Conservation (phyloP, 2,329 filamentous ascomycete genomes). For the Ascochyta lentis region DNA sequence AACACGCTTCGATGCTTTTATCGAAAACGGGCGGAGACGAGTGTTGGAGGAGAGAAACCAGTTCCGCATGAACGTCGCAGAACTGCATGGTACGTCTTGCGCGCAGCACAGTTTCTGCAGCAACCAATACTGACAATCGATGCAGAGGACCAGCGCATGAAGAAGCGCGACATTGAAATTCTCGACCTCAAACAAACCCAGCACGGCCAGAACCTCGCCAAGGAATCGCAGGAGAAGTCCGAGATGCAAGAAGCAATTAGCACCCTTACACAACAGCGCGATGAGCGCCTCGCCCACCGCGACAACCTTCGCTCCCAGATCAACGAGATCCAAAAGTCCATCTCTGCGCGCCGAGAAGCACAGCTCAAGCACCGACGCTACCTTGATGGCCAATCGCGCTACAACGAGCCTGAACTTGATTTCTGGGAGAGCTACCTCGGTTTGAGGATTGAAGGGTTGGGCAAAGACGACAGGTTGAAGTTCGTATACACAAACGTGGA, state of each 20-base stretch:
- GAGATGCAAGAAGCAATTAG: conserved; percentile 68
- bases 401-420: conserved; percentile 90
- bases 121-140: conserved; percentile 9
- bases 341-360: conserved; percentile 72
- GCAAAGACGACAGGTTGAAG: conserved; percentile 81
- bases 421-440: conserved; percentile 96
- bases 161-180: conserved; percentile 86
- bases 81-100: conserved; percentile 75
- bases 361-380: conserved; percentile 75
- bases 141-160: conserved; percentile 88
- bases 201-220: conserved; percentile 75
- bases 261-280: conserved; percentile 62
- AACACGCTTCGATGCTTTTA: conserved; percentile 88
- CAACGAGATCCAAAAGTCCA: conserved; percentile 70
- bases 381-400: conserved; percentile 81
- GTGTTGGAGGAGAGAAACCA: conserved; percentile 93
- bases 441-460: conserved; percentile 86
- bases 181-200: conserved; percentile 72
- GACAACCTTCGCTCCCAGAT: conserved; percentile 65
- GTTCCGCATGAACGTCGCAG: conserved; percentile 87
- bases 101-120: neutral
- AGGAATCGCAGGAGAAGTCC: conserved; percentile 75
- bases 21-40: conserved; percentile 86
- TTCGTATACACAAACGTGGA: conserved; percentile 89
- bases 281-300: conserved; percentile 61